Base-by-base conservation (phyloP, 805 yeast genomes). In the Pichia thaimueangensis region DNA sequence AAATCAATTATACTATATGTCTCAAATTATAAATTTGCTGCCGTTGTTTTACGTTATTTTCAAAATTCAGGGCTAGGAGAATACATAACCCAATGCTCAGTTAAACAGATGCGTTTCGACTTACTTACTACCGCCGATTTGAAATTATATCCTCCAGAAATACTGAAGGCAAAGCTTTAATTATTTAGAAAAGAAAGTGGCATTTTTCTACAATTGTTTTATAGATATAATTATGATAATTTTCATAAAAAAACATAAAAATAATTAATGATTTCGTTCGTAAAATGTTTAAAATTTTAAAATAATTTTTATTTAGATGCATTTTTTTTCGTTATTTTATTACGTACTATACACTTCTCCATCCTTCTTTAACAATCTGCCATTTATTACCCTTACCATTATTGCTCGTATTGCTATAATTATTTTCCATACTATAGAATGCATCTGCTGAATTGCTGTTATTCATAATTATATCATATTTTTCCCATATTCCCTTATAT, bases 401-500 rank as follows among this genome's bases (percentile, higher is more conserved):
- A n/a, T 50, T 45, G 12, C 35, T 41, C 5, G 32, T 35, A 5
- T 34, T 30, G 15, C 39, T 51, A 31, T 35, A n/a, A 20, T 24
- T 39, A 12, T 47, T 50, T 3, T 21, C 22, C 48, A 55, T 28
- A 13, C 25, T 15, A n/a, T n/a, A n/a, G n/a, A n/a, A n/a, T n/a
- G n/a, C n/a, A n/a, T n/a, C n/a, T n/a, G n/a, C n/a, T n/a, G n/a
- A n/a, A n/a, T n/a, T n/a, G n/a, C n/a, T n/a, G 28, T 62, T 64
- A 43, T 66, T 73, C 51, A 80, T 87, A 12, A 76, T 68, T 29
- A 91, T 77, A 12, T 70, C 77, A 59, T 84, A 91, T 58, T 84
- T 86, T 57, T 91, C 97, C 96, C 96, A 86, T 23, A 79, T 78
- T 5, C 82, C 80, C 47, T 78, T 71, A 32, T 65, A 62, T 45